Percentiles rank a stretch among this genome's conserved stretches.
phyloP scores from a whole-genome alignment of 225 moss, liverwort and hornwort genomes.

The Neckera pumila region DNA sequence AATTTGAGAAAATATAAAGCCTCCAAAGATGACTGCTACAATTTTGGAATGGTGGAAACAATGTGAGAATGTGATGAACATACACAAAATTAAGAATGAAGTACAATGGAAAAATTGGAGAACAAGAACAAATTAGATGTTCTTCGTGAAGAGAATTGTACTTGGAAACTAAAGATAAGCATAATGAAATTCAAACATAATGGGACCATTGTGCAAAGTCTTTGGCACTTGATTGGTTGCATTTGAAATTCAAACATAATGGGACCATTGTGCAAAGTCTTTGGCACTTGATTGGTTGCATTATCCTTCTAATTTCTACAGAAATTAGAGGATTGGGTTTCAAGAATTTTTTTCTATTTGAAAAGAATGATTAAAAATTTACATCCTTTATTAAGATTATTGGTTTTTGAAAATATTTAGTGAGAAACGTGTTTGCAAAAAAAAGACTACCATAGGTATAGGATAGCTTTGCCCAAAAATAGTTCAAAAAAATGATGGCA shows the following conservation, averaged over 20 bases:
- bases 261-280: not conserved
- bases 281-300: not conserved
- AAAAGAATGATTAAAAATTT: not conserved
- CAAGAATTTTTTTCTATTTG: not conserved
- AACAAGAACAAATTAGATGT: rapidly evolving
- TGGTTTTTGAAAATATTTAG: not conserved
- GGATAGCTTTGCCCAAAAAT: no score
- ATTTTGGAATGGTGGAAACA: rapidly evolving
- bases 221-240: not conserved
- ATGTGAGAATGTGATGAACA: not conserved
- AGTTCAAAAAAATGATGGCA: no score
- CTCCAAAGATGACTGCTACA: no score
- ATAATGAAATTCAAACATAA: not conserved
- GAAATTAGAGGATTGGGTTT: not conserved
- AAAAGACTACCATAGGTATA: no score
- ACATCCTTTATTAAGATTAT: not conserved
- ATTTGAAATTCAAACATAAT: not conserved
- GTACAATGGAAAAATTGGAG: not conserved
- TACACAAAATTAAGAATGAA: not conserved
- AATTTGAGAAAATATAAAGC: not conserved
- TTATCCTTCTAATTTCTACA: not conserved
- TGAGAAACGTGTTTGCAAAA: not conserved
- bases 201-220: not conserved
- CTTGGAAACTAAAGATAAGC: not conserved
- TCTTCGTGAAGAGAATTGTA: rapidly evolving